Evolutionary conservation across 768 basidiomycete species (phyloP), one percentile per base, ranked within the genome.

Genomic region (Termitomyces sp.): DNA sequence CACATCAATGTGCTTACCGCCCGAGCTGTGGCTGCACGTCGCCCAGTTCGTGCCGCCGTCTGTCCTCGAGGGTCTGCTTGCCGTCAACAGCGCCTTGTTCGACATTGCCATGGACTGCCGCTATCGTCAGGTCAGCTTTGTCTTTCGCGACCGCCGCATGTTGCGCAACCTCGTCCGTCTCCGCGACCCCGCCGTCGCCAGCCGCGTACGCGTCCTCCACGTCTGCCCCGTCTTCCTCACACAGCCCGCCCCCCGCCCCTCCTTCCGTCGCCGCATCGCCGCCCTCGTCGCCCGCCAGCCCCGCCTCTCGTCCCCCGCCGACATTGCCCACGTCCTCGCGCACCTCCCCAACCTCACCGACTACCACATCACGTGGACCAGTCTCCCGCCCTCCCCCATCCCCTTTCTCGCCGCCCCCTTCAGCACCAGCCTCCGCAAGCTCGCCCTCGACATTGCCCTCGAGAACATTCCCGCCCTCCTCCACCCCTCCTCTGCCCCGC

Each of bases 351-450:
- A 78, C 53, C 68, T 82, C 12, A 75, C 73, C 14, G 76, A 79
- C 61, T 79, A 79, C 63, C 76, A 80, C 57, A 76, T 82, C 57
- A 75, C 76, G 39, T 82, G 79, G 80, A 73, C 68, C 34, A 77
- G 77, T 18, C 70, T 78, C 20, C 74, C 74, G 32, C 49, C 63
- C 12, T 64, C 69, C 26, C 70, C 71, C 18, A 65, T 68, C 0
- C 71, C 72, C 9, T 71, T 74, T 57, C 65, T 76, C 3, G 61
- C 69, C 24, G 69, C 73, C 24, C 68, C 70, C n/a, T 73, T 75
- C 63, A 68, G 69, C 8, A 61, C 66, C 22, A 71, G 68, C 27
- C 69, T 79, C 13, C 74, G 72, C 27, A 75, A 74, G 55, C 70
- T 77, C 14, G 74, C 74, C 16, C 69, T 79, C 18, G 75, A 79